Percentiles rank a stretch among this genome's conserved stretches.
These are phyloP conservation scores for Podaxis sp. DNA, from an alignment of 768 basidiomycete genomes.

Conservation along the genomic window DNA sequence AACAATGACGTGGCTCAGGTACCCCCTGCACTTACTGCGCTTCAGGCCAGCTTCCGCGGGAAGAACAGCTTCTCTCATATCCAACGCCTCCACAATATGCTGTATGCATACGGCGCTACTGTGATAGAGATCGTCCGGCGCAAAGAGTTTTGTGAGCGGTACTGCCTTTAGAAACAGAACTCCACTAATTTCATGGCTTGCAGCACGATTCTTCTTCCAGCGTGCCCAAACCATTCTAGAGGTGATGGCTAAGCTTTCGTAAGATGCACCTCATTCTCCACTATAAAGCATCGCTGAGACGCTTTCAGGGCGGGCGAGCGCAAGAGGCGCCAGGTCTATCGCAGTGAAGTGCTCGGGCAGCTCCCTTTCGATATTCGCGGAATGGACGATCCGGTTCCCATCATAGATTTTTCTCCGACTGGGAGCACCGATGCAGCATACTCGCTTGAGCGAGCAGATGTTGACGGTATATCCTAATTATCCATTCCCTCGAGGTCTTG, in stretches of 20 bases:
- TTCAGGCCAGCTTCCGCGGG: slow-evolving; percentile 71
- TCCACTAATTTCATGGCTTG: slow-evolving; percentile 1
- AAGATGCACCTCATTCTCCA: slow-evolving; percentile 24
- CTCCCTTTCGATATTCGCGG: slow-evolving; percentile 83
- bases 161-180: not conserved
- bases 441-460: slow-evolving; percentile 64
- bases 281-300: not conserved
- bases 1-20: slow-evolving; percentile 80
- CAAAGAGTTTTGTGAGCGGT: slow-evolving; percentile 75
- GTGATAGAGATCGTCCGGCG: slow-evolving; percentile 88
- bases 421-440: slow-evolving; percentile 61
- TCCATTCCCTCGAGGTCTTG: not conserved
- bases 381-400: slow-evolving; percentile 77
- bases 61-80: slow-evolving; percentile 90
- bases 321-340: slow-evolving; percentile 81
- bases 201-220: slow-evolving; percentile 77
- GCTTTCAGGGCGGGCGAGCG: slow-evolving; percentile 61
- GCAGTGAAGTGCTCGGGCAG: slow-evolving; percentile 77
- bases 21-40: slow-evolving; percentile 53
- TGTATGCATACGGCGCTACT: slow-evolving; percentile 90
- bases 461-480: slow-evolving; percentile 51
- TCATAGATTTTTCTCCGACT: slow-evolving; percentile 73
- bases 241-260: slow-evolving; percentile 87
- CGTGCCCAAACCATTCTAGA: slow-evolving; percentile 79
- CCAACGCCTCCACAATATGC: slow-evolving; percentile 79